Percentiles rank a stretch among this genome's conserved stretches.
Evolutionary conservation across 2,329 filamentous ascomycete genomes (phyloP).

Genomic region (Fusarium oxysporum): DNA sequence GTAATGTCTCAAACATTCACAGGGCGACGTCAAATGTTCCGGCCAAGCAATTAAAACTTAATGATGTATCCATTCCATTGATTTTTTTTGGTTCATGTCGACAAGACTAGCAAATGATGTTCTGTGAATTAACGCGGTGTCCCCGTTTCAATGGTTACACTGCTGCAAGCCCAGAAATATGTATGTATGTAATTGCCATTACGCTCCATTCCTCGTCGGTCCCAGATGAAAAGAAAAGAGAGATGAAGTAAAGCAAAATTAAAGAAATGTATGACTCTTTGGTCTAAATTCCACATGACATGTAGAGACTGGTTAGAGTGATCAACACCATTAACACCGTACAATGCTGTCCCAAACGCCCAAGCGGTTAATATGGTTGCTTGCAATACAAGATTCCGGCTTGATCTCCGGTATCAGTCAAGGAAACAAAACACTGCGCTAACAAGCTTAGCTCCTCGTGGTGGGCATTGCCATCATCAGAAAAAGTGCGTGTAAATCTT

Average conservation of each 20-base stretch:
- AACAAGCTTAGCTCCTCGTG: conserved; percentile 41
- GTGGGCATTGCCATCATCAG: conserved; percentile 66
- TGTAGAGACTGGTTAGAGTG: conserved; percentile 53
- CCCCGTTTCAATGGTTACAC: conserved; percentile 21
- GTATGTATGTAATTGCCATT: conserved; percentile 27
- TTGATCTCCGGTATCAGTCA: conserved; percentile 39
- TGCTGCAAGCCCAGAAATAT: conserved; percentile 34
- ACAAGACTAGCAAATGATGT: conserved; percentile 23
- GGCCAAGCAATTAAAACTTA: conserved; percentile 2
- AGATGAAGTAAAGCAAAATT: conserved; percentile 45
- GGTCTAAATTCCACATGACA: conserved; percentile 52
- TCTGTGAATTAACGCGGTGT: conserved; percentile 40
- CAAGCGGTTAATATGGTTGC: conserved; percentile 60
- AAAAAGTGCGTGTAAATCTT: conserved; percentile 99
- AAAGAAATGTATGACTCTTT: conserved; percentile 54
- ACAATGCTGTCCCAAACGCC: conserved; percentile 70
- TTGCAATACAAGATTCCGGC: conserved; percentile 62
- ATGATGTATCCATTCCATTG: conserved; percentile 31
- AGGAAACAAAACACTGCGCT: conserved; percentile 44
- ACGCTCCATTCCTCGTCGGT: conserved; percentile 22
- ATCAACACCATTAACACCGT: conserved; percentile 67
- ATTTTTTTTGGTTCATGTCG: conserved; percentile 28
- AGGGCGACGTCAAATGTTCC: neutral
- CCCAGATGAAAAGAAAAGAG: conserved; percentile 45
- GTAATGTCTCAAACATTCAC: conserved; percentile 14